Conservation (phyloP, 1,139 yeast species). For the Wickerhamomyces sp. region DNA sequence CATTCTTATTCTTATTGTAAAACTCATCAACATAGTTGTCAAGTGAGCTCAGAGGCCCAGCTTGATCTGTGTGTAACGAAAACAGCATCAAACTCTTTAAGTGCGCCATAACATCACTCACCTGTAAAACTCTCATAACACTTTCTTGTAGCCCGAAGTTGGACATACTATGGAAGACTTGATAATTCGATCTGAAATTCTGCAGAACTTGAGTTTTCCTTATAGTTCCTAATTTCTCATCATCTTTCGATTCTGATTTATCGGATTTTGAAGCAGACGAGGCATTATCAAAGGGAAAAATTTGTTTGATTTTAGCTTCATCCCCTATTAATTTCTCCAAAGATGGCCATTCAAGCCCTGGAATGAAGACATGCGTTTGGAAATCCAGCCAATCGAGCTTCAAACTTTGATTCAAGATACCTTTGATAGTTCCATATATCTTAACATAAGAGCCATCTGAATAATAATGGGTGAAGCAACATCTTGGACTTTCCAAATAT, state of each 20-base stretch:
- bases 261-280: background rate
- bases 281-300: slow-evolving; percentile 2
- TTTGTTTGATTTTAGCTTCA: slow-evolving; percentile 19
- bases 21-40: slow-evolving; percentile 40
- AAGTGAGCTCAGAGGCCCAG: slow-evolving; percentile 58
- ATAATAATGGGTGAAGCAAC: slow-evolving; percentile 51
- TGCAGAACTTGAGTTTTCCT: slow-evolving; percentile 25
- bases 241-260: slow-evolving; percentile 10
- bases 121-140: slow-evolving; percentile 66
- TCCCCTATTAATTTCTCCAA: slow-evolving; percentile 28
- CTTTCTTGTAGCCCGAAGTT: slow-evolving; percentile 60
- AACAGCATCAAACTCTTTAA: slow-evolving; percentile 61
- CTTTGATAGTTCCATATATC: slow-evolving; percentile 52
- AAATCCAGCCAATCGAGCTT: slow-evolving; percentile 71
- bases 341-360: slow-evolving; percentile 42
- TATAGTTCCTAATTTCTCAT: slow-evolving; percentile 27
- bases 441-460: slow-evolving; percentile 68
- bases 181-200: slow-evolving; percentile 30
- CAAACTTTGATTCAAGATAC: slow-evolving; percentile 56
- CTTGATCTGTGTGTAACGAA: slow-evolving; percentile 36
- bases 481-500: slow-evolving; percentile 54
- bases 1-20: slow-evolving; percentile 4
- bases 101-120: slow-evolving; percentile 72
- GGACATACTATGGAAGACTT: slow-evolving; percentile 37
- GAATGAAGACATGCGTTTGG: slow-evolving; percentile 39